Evolutionary conservation across 2,329 filamentous ascomycete genomes (phyloP).

Genomic region (Fulvia fulva): DNA sequence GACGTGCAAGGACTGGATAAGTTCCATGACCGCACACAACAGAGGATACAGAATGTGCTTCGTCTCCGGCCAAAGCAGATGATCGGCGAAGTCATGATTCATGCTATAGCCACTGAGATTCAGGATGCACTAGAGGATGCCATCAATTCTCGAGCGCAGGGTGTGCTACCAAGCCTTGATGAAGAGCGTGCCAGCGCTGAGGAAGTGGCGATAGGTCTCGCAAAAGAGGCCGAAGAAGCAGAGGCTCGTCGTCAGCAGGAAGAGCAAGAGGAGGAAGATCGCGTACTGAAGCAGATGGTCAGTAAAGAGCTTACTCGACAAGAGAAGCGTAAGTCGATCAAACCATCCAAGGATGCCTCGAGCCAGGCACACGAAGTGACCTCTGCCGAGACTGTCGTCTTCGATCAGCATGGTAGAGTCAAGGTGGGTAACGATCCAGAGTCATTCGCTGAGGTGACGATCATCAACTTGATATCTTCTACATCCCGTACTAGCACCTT

Average conservation of each 20-base stretch:
- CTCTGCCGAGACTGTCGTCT: constrained; percentile 21
- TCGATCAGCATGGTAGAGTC: constrained; percentile 28
- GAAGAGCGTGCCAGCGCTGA: constrained; percentile 84
- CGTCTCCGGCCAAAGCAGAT: constrained; percentile 64
- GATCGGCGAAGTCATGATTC: constrained; percentile 62
- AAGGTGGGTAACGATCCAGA: constrained; percentile 19
- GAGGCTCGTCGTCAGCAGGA: constrained; percentile 38
- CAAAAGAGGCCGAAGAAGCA: constrained; percentile 42
- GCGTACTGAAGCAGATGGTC: constrained; percentile 66
- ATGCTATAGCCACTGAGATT: constrained; percentile 57
- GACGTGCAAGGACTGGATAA: constrained; percentile 61
- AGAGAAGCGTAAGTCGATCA: constrained; percentile 53
- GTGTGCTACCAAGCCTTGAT: constrained; percentile 77
- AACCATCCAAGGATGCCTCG: constrained; percentile 40
- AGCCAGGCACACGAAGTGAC: constrained; percentile 2
- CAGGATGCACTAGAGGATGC: constrained; percentile 78
- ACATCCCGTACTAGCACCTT: constrained; percentile 13
- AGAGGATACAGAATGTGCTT: constrained; percentile 66
- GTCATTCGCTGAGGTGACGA: constrained; percentile 23
- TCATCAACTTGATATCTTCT: constrained; percentile 19
- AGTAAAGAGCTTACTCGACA: constrained; percentile 64
- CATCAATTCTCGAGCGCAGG: constrained; percentile 69
- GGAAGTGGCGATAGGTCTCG: constrained; percentile 61
- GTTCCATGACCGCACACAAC: constrained; percentile 66
- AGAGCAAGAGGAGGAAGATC: constrained; percentile 58